These are phyloP conservation scores for Kwoniella sp. DNA, from an alignment of 768 basidiomycete genomes.

Conservation along the genomic window DNA sequence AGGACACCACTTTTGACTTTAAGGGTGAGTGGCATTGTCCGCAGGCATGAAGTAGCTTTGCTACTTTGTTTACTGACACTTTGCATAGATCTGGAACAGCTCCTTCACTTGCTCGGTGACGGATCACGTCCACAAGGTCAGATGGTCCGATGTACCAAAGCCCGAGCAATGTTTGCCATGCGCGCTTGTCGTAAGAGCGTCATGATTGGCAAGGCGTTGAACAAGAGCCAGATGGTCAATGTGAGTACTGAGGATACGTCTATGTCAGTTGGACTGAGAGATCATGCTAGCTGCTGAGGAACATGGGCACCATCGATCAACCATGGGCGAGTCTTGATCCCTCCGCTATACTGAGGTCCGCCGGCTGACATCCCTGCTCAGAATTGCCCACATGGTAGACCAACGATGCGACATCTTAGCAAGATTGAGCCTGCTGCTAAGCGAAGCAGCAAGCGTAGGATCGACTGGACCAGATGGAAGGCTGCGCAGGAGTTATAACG, in stretches of 20 bases:
- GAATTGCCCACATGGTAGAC: constrained; percentile 52
- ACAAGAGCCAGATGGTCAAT: constrained; percentile 65
- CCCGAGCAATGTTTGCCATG: constrained; percentile 91
- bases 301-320: constrained; percentile 53
- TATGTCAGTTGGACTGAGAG: not conserved
- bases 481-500: too few relatives aligned
- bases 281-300: constrained; percentile 32
- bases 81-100: constrained; percentile 79
- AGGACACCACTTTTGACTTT: constrained; percentile 80
- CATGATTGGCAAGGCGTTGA: constrained; percentile 88
- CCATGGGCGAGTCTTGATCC: constrained; percentile 50
- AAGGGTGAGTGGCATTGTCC: constrained; percentile 58
- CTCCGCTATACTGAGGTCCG: not conserved
- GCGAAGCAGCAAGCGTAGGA: constrained; percentile 8
- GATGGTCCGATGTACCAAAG: constrained; percentile 89
- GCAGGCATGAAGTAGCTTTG: constrained; percentile 13
- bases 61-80: not conserved
- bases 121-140: constrained; percentile 60
- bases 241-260: constrained; percentile 31
- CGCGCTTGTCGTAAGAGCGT: constrained; percentile 93
- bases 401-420: constrained; percentile 52
- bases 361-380: not conserved
- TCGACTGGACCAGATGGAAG: constrained; percentile 30
- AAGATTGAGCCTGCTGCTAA: constrained; percentile 30
- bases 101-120: constrained; percentile 79